Evolutionary conservation across 495 filamentous ascomycete genomes (phyloP).

Genomic region (Penicillium cinerascens): DNA sequence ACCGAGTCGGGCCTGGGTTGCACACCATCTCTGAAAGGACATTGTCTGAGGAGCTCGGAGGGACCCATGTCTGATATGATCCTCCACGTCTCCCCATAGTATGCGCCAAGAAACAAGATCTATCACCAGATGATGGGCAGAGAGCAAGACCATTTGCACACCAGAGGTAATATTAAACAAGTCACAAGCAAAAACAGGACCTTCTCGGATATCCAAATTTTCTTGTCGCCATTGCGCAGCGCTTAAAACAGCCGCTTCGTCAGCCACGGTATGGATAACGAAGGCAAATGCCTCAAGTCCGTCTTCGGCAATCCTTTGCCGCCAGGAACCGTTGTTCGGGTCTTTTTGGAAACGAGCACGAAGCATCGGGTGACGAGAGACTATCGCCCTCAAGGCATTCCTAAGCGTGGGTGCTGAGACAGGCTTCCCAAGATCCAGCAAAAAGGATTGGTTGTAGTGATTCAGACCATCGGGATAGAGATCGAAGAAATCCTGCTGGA

Average conservation of each 20-base stretch:
- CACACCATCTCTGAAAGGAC: too few species aligned
- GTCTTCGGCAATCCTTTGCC: too few species aligned
- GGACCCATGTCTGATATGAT: too few species aligned
- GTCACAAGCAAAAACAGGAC: constrained; percentile 1
- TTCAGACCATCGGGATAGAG: constrained; percentile 16
- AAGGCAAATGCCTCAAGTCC: neutral
- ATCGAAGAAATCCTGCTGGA: constrained; percentile 20
- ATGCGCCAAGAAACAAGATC: constrained; percentile 51
- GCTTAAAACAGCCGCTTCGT: neutral
- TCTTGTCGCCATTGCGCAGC: neutral
- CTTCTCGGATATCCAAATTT: neutral
- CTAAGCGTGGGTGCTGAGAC: neutral
- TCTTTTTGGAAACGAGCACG: too few species aligned
- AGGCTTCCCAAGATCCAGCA: constrained; percentile 46
- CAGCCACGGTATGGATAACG: neutral
- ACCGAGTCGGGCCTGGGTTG: too few species aligned
- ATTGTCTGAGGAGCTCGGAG: too few species aligned
- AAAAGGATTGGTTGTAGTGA: constrained; percentile 16
- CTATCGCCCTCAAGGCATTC: too few species aligned
- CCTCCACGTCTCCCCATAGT: too few species aligned
- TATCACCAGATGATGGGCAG: constrained; percentile 52
- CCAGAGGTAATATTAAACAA: constrained; percentile 41
- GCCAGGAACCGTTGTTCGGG: too few species aligned
- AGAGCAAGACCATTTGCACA: constrained; percentile 42
- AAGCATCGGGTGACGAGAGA: too few species aligned